Conservation (phyloP, 2,329 filamentous ascomycete species). For the Meredithiella fracta region DNA sequence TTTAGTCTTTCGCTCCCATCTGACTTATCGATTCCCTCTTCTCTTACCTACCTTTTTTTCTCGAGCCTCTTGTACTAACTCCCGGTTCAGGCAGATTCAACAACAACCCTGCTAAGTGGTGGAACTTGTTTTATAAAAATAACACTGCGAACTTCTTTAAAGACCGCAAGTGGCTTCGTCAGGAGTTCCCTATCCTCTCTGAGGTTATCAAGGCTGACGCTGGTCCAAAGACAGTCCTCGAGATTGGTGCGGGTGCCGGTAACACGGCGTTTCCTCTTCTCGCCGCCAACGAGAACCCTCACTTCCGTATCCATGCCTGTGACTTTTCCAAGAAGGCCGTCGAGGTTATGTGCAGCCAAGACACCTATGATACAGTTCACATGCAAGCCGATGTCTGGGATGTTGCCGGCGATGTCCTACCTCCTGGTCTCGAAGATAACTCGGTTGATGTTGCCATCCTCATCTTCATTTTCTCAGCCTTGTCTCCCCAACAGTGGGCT, state of each 20-base stretch:
- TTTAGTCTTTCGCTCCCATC: slow-evolving; percentile 61
- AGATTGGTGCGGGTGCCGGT: slow-evolving; percentile 87
- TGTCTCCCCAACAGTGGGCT: slow-evolving; percentile 72
- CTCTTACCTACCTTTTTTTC: slow-evolving; percentile 9
- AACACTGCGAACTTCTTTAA: slow-evolving; percentile 98
- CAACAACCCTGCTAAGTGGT: slow-evolving; percentile 80
- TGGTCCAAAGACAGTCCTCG: slow-evolving; percentile 56
- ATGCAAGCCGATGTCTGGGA: slow-evolving; percentile 96
- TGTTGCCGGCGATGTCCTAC: slow-evolving; percentile 54
- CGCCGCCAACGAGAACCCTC: slow-evolving; percentile 63
- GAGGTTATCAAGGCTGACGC: slow-evolving; percentile 55
- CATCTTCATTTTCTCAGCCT: slow-evolving; percentile 93
- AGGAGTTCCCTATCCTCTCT: slow-evolving; percentile 83
- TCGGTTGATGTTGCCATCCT: slow-evolving; percentile 83
- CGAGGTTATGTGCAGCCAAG: slow-evolving; percentile 71
- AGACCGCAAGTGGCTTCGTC: slow-evolving; percentile 88
- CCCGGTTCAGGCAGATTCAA: slow-evolving; percentile 57
- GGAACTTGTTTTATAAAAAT: slow-evolving; percentile 97
- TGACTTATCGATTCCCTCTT: slow-evolving; percentile 27
- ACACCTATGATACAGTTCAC: slow-evolving; percentile 46
- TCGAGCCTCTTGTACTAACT: slow-evolving; percentile 14
- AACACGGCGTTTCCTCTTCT: slow-evolving; percentile 93
- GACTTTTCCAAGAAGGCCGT: slow-evolving; percentile 94
- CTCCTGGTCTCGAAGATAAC: slow-evolving; percentile 58
- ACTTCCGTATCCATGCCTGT: slow-evolving; percentile 76